Conservation (phyloP, 2,329 filamentous ascomycete species). For the Fusarium mangiferae region DNA sequence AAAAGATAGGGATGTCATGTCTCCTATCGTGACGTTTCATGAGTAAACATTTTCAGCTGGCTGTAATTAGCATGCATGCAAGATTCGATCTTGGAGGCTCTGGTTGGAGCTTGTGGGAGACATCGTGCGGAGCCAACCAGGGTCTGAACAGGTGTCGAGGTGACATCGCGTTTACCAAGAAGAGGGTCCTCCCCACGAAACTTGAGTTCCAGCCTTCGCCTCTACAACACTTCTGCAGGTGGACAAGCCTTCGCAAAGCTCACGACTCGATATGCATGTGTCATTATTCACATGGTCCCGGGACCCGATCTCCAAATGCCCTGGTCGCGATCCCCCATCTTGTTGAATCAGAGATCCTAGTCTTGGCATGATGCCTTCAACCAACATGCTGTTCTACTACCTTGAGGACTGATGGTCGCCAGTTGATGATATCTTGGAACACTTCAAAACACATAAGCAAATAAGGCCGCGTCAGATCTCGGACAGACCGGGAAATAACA, state of each 20-base stretch:
- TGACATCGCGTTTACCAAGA: constrained; percentile 38
- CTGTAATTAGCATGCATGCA: constrained; percentile 29
- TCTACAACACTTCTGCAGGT: constrained; percentile 20
- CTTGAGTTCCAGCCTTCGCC: constrained; percentile 2
- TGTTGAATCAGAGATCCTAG: constrained; percentile 25
- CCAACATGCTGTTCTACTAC: constrained; percentile 8
- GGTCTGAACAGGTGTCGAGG: constrained; percentile 37
- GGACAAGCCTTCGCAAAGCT: constrained; percentile 19
- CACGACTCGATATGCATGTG: constrained; percentile 33
- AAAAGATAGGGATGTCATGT: constrained; percentile 19
- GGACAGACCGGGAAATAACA: constrained; percentile 18
- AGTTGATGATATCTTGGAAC: constrained; percentile 1
- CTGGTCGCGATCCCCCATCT: constrained; percentile 29
- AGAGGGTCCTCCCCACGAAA: constrained; percentile 35
- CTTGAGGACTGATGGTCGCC: background rate
- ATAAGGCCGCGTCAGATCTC: constrained; percentile 17
- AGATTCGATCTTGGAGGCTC: constrained; percentile 36
- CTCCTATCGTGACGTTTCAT: constrained; percentile 9
- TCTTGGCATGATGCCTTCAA: constrained; percentile 4
- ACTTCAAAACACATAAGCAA: constrained; percentile 11
- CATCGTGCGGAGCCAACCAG: constrained; percentile 37
- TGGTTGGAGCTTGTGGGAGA: constrained; percentile 42
- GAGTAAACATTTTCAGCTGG: constrained; percentile 16
- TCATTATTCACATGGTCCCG: constrained; percentile 36
- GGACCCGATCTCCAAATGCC: constrained; percentile 30